Evolutionary conservation across 495 filamentous ascomycete species (phyloP).

Genomic region (Lindgomyces ingoldianus): DNA sequence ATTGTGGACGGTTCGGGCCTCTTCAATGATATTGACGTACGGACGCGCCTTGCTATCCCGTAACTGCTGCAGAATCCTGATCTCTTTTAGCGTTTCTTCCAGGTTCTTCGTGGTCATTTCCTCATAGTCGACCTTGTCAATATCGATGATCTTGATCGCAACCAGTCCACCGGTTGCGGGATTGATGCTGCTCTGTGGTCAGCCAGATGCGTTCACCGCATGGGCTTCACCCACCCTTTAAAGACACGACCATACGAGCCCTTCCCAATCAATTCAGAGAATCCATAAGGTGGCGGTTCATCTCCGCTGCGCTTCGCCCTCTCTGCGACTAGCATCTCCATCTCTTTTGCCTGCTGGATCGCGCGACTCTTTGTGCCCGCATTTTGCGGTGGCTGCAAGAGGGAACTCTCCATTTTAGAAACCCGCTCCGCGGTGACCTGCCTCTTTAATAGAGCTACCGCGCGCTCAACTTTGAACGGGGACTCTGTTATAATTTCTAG

Average conservation of each 20-base stretch:
- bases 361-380: slow-evolving; percentile 61
- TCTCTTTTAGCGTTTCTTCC: slow-evolving; percentile 84
- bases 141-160: slow-evolving; percentile 92
- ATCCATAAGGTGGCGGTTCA: slow-evolving; percentile 63
- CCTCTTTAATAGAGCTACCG: not conserved
- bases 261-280: slow-evolving; percentile 90
- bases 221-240: slow-evolving; percentile 61
- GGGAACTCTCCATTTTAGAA: slow-evolving; percentile 23
- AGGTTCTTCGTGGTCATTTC: slow-evolving; percentile 74
- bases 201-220: not conserved
- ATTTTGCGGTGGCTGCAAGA: slow-evolving; percentile 25
- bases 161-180: slow-evolving; percentile 65
- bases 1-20: slow-evolving; percentile 80
- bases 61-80: slow-evolving; percentile 78
- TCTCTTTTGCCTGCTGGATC: slow-evolving; percentile 94
- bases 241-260: slow-evolving; percentile 95
- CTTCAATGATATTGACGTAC: slow-evolving; percentile 79
- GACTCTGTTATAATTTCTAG: slow-evolving; percentile 1
- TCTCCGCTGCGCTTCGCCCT: slow-evolving; percentile 37
- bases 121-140: slow-evolving; percentile 80
- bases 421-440: not conserved
- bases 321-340: slow-evolving; percentile 58
- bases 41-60: slow-evolving; percentile 83
- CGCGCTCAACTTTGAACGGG: not conserved
- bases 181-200: slow-evolving; percentile 47